Percentiles rank a stretch among this genome's conserved stretches.
Conservation (phyloP, 2,329 filamentous ascomycete genomes). For the Pyrenochaeta sp. region DNA sequence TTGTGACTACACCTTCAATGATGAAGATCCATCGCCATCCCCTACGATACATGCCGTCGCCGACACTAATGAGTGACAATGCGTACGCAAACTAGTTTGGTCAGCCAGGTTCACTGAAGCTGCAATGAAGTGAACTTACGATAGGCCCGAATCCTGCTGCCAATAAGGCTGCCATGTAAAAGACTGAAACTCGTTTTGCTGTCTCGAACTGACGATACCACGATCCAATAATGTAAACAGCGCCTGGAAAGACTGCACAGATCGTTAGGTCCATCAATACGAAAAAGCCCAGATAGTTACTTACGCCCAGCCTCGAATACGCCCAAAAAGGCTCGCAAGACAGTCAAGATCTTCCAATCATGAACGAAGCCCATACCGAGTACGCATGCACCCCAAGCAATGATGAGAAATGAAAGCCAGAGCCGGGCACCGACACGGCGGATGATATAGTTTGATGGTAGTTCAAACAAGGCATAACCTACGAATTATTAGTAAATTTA, state of each 20-base stretch:
- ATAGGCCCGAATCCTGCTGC: slow-evolving; percentile 45
- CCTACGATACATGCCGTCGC: slow-evolving; percentile 38
- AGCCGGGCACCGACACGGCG: slow-evolving; percentile 39
- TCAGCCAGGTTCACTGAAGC: neutral
- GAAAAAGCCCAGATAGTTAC: neutral
- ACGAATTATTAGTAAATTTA: neutral
- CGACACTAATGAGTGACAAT: slow-evolving; percentile 42
- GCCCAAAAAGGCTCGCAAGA: slow-evolving; percentile 29
- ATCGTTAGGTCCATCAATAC: neutral
- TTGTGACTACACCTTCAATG: slow-evolving; percentile 30
- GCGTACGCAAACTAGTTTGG: slow-evolving; percentile 37
- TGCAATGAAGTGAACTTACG: slow-evolving; percentile 13
- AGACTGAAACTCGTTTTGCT: slow-evolving; percentile 33
- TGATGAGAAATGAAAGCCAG: slow-evolving; percentile 42
- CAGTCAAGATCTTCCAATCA: slow-evolving; percentile 27
- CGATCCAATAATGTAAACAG: slow-evolving; percentile 33
- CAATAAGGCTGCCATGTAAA: slow-evolving; percentile 39
- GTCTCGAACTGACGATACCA: slow-evolving; percentile 40
- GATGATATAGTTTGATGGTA: slow-evolving; percentile 43
- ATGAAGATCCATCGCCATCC: slow-evolving; percentile 45
- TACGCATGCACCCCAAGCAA: slow-evolving; percentile 32
- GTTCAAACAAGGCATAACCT: slow-evolving; percentile 43
- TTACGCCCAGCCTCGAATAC: slow-evolving; percentile 35
- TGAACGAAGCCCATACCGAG: slow-evolving; percentile 37
- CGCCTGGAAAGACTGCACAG: slow-evolving; percentile 30